Base-by-base conservation (phyloP, 192 early-diverging fungal genomes). In the Backusella parvicylindrica region DNA sequence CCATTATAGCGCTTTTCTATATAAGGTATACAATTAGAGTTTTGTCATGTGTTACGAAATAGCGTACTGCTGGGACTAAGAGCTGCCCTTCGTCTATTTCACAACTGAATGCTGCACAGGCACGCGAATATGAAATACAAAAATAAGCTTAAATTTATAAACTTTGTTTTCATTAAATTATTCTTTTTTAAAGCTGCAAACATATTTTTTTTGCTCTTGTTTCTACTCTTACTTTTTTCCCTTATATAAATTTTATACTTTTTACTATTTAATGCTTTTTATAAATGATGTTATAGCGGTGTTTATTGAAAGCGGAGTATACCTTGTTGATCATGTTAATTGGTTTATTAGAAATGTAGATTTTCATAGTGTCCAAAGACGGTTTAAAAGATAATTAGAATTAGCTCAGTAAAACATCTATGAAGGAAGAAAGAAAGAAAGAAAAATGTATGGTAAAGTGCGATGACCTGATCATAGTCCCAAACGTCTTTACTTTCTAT, bases 41-140 rank as follows among this genome's bases (percentile, higher is more conserved):
- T 60, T 60, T 60, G 53, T 60, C 53, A 60, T 60, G 53, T 60
- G 53, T 60, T 60, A 60, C 53, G 13, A 60, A 60, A 50, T 13
- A 60, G 21, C 11, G 23, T 13, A 13, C 53, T 60, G 21, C 53
- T 60, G 53, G 53, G 53, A 60, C 13, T 28, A 60, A 60, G 53
- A 28, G 26, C 11, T 60, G 9, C 13, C 53, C 23, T 60, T 56
- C 23, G 26, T 28, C 53, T 23, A 28, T 60, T 60, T 28, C 28
- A 26, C 12, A 23, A 4, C 53, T 60, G 53, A 60, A 6, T 53
- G n/a, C 21, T 60, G 53, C 53, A 60, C 53, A 60, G 53, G 53
- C 53, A 60, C 53, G 53, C 53, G 53, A 60, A 60, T 11, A 60
- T 26, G 53, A 60, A 28, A 60, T 60, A 28, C 53, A 28, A 60